phyloP scores from a whole-genome alignment of 2,329 filamentous ascomycete genomes.

The Sordariomycetes sp. region DNA sequence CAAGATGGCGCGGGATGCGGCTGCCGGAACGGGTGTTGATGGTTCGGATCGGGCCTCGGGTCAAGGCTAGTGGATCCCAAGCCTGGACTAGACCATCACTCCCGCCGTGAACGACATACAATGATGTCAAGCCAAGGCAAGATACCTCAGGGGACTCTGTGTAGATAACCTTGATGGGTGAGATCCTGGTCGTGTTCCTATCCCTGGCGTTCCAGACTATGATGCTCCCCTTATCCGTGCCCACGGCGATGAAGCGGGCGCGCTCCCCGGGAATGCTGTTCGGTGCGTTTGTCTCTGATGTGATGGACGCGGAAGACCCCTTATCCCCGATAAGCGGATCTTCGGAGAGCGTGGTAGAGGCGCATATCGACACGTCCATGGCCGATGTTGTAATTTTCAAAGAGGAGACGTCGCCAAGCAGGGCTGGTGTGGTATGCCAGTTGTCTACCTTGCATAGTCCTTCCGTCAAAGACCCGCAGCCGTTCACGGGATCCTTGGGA shows the following conservation, averaged over 20 bases:
- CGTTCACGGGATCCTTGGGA: background rate
- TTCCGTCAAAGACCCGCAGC: background rate
- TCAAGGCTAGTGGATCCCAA: conserved; percentile 91
- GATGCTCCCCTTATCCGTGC: conserved; percentile 68
- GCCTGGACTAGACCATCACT: conserved; percentile 92
- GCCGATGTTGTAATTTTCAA: conserved; percentile 62
- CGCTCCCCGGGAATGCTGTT: conserved; percentile 64
- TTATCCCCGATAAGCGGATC: background rate
- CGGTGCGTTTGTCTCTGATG: background rate
- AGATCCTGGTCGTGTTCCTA: conserved; percentile 34
- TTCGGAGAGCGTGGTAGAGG: conserved; percentile 62
- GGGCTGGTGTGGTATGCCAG: conserved; percentile 47
- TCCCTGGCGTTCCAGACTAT: conserved; percentile 79
- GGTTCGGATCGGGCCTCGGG: conserved; percentile 66
- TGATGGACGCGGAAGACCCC: background rate
- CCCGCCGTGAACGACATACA: conserved; percentile 87
- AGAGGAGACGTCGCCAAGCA: conserved; percentile 19
- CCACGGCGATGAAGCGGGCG: conserved; percentile 69
- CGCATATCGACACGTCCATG: conserved; percentile 65
- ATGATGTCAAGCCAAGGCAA: conserved; percentile 68
- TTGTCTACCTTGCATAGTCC: conserved; percentile 38
- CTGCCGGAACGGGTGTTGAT: conserved; percentile 78
- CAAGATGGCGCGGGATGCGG: conserved; percentile 64
- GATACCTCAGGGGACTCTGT: conserved; percentile 87
- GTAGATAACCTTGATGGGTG: conserved; percentile 70